Evolutionary conservation across 2,329 filamentous ascomycete genomes (phyloP).

Genomic region (Venturia oleaginea): DNA sequence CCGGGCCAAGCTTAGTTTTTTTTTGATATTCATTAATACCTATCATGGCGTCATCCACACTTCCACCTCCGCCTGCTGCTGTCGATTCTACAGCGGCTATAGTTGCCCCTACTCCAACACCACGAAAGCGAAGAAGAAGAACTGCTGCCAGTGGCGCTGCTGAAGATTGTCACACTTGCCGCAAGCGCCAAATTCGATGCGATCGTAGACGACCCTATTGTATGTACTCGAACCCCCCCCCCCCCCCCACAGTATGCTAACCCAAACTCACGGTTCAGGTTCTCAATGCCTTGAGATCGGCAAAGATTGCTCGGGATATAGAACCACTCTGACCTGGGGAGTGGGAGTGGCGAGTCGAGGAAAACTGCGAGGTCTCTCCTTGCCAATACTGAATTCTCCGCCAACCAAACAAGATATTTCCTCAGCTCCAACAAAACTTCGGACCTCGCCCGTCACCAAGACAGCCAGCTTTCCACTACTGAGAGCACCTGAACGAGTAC

Average conservation of each 20-base stretch:
- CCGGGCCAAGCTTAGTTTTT: neutral
- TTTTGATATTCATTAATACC: neutral
- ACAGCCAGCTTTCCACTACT: neutral
- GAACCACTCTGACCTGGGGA: conserved; percentile 93
- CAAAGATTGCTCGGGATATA: conserved; percentile 91
- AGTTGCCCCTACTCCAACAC: neutral
- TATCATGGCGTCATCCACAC: conserved; percentile 10
- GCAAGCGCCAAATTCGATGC: conserved; percentile 74
- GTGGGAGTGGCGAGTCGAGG: conserved; percentile 91
- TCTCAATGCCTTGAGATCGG: conserved; percentile 87
- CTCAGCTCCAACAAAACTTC: neutral
- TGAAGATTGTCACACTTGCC: conserved; percentile 92
- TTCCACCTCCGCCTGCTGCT: neutral
- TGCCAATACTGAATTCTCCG: conserved; percentile 48
- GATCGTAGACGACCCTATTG: conserved; percentile 91
- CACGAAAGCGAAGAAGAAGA: conserved; percentile 68
- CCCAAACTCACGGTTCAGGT: conserved; percentile 17
- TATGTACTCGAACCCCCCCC: neutral
- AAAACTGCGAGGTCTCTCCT: conserved; percentile 80
- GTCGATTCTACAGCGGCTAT: neutral
- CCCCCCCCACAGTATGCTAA: neutral
- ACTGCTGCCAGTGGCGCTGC: conserved; percentile 80
- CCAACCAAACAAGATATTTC: conserved; percentile 16
- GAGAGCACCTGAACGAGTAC: neutral
- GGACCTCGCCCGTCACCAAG: neutral